Evolutionary conservation across 2,329 filamentous ascomycete species (phyloP), one percentile per base, ranked within the genome.

Genomic region (Chalara sp.): DNA sequence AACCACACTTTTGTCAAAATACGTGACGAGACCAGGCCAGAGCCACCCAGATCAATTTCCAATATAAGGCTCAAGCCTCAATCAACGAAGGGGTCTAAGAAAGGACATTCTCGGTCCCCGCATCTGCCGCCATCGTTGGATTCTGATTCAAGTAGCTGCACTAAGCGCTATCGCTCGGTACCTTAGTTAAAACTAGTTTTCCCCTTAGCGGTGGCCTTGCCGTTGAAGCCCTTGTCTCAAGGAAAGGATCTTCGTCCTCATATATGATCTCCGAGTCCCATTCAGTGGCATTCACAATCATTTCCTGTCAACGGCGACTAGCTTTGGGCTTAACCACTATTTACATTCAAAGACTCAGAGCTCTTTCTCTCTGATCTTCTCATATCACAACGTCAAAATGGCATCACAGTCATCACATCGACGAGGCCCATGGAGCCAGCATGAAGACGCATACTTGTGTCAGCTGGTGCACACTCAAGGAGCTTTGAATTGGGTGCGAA

Each of bases 401-500:
- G 51, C 63, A 39, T 63, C 63, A 48, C 82, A 86, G 65, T 81
- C 63, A 39, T 63, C 63, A 48, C 82, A 86, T 65, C 81, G 84
- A 66, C 81, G 88, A 70, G 89, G 89, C 52, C 89, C 89, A 52
- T 95, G 89, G 89, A 86, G 88, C 56, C 82, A 84, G 61, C 75
- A 78, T 47, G 89, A 95, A 69, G 89, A 95, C 66, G 71, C 76
- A 46, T 75, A 79, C 54, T 77, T 95, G 29, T 76, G 89, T 58
- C 75, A 80, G 53, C 79, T 92, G 29, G 86, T 95, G 55, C 75
- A 79, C 45, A 75, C 76, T 47, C 82, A 88, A 68, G 87, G 88
- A 32, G 78, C 87, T 32, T 79, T 87, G 66, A 93, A 96, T 76
- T 97, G 92, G 92, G 89, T 96, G 11, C 80, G 83, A 57, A 95